A percentile compares a stretch with the other conserved stretches of the same genome.
phyloP scores from a whole-genome alignment of 176 grass and related monocot species.

The Eleusine indica region DNA sequence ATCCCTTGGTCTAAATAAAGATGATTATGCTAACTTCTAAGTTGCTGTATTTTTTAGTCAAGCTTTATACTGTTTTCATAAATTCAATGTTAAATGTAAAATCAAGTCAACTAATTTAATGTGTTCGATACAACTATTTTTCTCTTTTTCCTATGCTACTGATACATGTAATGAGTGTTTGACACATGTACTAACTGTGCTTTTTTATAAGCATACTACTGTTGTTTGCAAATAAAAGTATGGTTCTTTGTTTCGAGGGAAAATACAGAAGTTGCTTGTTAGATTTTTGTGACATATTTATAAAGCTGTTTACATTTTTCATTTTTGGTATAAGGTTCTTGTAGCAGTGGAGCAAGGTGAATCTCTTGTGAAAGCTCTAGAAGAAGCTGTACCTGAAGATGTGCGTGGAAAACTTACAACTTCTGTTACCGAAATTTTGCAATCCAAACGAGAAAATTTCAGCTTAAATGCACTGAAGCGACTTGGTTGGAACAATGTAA shows the following conservation, averaged over 20 bases:
- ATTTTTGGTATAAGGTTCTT: conserved; percentile 63
- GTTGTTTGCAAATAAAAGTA: not conserved
- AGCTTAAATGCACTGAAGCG: conserved; percentile 65
- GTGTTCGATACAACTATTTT: not conserved
- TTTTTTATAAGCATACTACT: not conserved
- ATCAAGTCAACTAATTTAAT: not conserved
- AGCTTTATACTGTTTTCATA: not conserved
- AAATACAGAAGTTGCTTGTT: not conserved
- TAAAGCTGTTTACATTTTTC: conserved; percentile 32
- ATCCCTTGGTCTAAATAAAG: not conserved
- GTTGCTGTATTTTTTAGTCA: not conserved
- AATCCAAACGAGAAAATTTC: conserved; percentile 66
- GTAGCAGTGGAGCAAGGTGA: conserved; percentile 82
- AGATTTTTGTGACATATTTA: conserved; percentile 18
- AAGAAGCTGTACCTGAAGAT: conserved; percentile 98
- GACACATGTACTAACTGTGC: not conserved
- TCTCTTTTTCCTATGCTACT: not conserved
- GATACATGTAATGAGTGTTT: not conserved
- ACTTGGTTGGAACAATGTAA: conserved; percentile 51
- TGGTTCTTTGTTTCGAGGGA: not conserved
- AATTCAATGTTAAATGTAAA: not conserved
- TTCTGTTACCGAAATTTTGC: conserved; percentile 70
- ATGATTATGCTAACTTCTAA: not conserved
- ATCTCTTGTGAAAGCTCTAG: conserved; percentile 81
- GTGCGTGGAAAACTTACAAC: conserved; percentile 83